A percentile compares a stretch with the other conserved stretches of the same genome.
phyloP scores from a whole-genome alignment of 306 rosid species.

The Cucurbita moschata region DNA sequence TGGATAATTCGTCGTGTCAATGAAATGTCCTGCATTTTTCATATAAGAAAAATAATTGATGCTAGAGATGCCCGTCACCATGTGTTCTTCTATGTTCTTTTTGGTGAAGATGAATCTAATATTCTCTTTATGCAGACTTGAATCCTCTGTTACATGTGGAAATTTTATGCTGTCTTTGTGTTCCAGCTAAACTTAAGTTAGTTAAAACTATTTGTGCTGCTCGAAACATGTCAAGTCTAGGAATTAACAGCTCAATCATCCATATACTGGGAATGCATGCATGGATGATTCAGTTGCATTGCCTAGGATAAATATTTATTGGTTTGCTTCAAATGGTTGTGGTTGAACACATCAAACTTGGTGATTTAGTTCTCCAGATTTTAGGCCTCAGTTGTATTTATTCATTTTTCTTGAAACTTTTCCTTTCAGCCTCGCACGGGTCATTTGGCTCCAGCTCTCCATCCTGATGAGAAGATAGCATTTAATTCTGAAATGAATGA shows the following conservation, averaged over 20 bases:
- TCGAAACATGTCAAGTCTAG: background rate
- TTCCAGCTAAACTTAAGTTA: background rate
- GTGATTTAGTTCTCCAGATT: background rate
- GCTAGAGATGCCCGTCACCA: background rate
- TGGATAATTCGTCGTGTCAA: background rate
- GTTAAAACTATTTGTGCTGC: background rate
- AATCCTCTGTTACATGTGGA: background rate
- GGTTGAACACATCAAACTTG: background rate
- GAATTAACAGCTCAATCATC: background rate
- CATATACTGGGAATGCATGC: background rate
- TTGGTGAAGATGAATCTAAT: background rate
- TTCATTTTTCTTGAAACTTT: conserved; percentile 1
- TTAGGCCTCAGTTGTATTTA: background rate
- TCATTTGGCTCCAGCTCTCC: conserved; percentile 22
- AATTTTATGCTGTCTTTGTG: background rate
- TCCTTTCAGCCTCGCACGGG: conserved; percentile 38
- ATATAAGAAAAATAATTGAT: background rate
- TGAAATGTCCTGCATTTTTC: background rate
- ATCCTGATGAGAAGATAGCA: conserved; percentile 28
- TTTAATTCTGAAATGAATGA: conserved; percentile 49
- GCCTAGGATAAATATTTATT: background rate
- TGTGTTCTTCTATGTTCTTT: background rate
- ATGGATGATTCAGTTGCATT: background rate
- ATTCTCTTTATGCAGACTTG: background rate
- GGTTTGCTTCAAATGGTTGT: background rate